Evolutionary conservation across 495 filamentous ascomycete genomes (phyloP).

Genomic region (Penicillium roqueforti): DNA sequence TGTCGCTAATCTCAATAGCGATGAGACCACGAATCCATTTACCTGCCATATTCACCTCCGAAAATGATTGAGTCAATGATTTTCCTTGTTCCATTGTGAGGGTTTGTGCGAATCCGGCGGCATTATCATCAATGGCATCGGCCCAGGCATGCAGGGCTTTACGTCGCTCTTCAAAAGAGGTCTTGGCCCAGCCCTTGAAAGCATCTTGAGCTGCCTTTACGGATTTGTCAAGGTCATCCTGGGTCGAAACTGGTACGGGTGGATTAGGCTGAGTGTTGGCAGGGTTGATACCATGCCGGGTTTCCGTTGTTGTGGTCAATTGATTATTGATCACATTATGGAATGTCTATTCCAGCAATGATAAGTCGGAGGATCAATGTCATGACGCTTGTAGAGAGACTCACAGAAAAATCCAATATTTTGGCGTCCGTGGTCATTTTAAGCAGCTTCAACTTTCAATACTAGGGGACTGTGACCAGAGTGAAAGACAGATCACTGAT

Average conservation of each 20-base stretch:
- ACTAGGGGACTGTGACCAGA: background rate
- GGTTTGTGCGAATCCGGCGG: constrained; percentile 44
- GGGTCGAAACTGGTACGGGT: constrained; percentile 50
- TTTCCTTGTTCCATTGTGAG: constrained; percentile 58
- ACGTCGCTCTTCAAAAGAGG: constrained; percentile 51
- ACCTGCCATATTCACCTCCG: constrained; percentile 26
- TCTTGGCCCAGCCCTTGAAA: constrained; percentile 49
- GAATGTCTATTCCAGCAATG: constrained; percentile 20
- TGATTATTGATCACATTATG: constrained; percentile 40
- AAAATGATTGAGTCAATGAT: constrained; percentile 31
- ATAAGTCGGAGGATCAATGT: background rate
- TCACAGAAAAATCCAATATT: constrained; percentile 3
- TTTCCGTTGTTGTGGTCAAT: constrained; percentile 23
- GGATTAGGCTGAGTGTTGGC: constrained; percentile 47
- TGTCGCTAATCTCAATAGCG: constrained; percentile 23
- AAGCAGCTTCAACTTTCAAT: background rate
- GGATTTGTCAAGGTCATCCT: constrained; percentile 53
- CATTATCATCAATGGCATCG: constrained; percentile 41
- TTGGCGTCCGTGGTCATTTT: background rate
- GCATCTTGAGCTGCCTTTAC: constrained; percentile 45
- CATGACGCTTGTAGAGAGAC: background rate
- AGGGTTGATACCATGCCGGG: constrained; percentile 47
- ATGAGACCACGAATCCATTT: constrained; percentile 22
- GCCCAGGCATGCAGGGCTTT: constrained; percentile 51
- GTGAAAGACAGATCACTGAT: background rate